Base-by-base conservation (phyloP, 345 rosid species). In the Mangifera indica region DNA sequence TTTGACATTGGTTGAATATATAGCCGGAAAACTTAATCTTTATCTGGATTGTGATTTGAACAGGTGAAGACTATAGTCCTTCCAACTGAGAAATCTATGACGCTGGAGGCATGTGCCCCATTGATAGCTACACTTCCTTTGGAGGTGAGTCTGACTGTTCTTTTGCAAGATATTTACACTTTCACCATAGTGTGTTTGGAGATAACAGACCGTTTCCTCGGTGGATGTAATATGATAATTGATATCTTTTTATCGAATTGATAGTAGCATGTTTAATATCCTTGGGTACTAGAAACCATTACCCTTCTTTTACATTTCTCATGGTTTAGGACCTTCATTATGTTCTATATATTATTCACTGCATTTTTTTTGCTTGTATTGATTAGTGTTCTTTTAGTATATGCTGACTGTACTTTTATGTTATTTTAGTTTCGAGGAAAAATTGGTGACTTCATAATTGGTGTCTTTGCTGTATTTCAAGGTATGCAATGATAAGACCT, bases 81-180 rank as follows among this genome's bases (percentile, higher is more conserved):
- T 71, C 90, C 98, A 40, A 77, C 93, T 0, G 96, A 89, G 66
- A 91, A 89, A 80, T 62, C 84, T 37, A 82, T 92, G 90, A 84
- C 89, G 1, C 81, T 61, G 53, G 92, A 92, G 56, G 84, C 84
- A 14, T 92, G 93, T 80, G 98, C 99, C 67, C 99, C 99, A 29
- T 76, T 92, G 80, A 91, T 95, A 78, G 97, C 98, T 68, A 95
- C 97, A 29, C 96, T 95, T 77, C 97, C 98, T 75, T 82, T 95
- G 81, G 98, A 95, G 92, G 97, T 86, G 67, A 73, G 78, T 82
- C 68, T 62, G 24, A 17, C 48, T 70, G 24, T 18, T 46, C 70
- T 25, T 58, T 69, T 64, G 40, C 17, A 57, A 5, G 13, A 15
- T 21, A 32, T 49, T 32, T 15, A 4, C 48, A 29, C 26, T 58